Percentiles rank a stretch among this genome's conserved stretches.
Evolutionary conservation across 2,329 filamentous ascomycete genomes (phyloP).

Genomic region (Colletotrichum costaricense): DNA sequence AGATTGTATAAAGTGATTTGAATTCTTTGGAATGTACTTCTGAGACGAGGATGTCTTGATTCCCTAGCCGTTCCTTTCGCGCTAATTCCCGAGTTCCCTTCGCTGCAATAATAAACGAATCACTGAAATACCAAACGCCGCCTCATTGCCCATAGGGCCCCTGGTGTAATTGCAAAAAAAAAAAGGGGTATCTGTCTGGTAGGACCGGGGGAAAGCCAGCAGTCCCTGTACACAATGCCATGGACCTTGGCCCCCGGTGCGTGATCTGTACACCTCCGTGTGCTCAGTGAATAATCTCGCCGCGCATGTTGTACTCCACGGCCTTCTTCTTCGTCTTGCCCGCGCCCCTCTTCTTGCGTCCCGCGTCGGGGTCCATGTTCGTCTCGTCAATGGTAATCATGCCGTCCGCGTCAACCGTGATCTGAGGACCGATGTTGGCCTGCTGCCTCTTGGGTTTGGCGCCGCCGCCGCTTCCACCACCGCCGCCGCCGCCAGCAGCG

Average conservation of each 20-base stretch:
- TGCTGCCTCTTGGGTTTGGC: slow-evolving; percentile 3
- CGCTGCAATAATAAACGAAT: not conserved
- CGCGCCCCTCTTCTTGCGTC: slow-evolving; percentile 46
- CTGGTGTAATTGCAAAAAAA: not conserved
- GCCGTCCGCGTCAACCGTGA: slow-evolving; percentile 33
- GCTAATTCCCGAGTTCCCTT: not conserved
- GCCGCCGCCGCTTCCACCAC: not conserved
- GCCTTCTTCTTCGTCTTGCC: slow-evolving; percentile 46
- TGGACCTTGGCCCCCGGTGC: not conserved
- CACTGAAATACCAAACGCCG: not conserved
- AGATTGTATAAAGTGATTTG: not conserved
- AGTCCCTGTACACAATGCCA: not conserved
- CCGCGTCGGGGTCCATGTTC: slow-evolving; percentile 29
- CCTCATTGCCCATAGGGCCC: not conserved
- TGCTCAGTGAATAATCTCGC: slow-evolving; percentile 33
- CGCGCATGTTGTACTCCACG: slow-evolving; percentile 43
- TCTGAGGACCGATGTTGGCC: slow-evolving; percentile 24
- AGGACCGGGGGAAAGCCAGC: not conserved
- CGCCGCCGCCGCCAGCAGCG: not conserved
- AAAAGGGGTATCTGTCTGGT: slow-evolving; percentile 7
- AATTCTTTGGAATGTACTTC: not conserved
- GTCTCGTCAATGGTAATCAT: slow-evolving; percentile 37
- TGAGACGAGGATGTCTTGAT: not conserved
- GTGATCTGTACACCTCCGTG: too few relatives aligned
- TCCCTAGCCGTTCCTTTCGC: not conserved